These are phyloP conservation scores for Myxozyma neglecta DNA, from an alignment of 805 yeast species.

Conservation along the genomic window DNA sequence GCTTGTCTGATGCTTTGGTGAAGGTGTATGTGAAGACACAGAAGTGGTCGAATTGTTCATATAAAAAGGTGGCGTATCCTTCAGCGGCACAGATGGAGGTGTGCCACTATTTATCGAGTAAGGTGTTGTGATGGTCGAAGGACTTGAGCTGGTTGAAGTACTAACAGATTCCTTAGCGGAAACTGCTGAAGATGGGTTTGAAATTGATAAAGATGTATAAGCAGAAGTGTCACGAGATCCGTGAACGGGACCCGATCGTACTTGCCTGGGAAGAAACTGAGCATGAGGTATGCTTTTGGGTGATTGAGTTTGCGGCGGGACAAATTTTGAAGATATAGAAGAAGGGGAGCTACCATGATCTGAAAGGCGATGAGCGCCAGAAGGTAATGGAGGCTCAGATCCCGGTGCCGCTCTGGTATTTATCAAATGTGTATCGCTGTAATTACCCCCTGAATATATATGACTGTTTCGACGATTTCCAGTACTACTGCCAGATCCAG, in stretches of 20 bases:
- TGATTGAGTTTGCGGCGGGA: background rate
- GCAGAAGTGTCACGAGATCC: background rate
- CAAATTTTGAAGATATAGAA: background rate
- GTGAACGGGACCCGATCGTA: slow-evolving; percentile 6
- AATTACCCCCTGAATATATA: slow-evolving; percentile 9
- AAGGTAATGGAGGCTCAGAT: background rate
- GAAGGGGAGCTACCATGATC: background rate
- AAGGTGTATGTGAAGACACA: background rate
- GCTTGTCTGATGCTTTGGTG: background rate
- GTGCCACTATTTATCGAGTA: background rate
- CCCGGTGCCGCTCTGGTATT: background rate
- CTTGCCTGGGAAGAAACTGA: slow-evolving; percentile 4
- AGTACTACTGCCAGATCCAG: background rate
- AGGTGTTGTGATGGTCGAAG: background rate
- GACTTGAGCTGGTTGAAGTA: background rate
- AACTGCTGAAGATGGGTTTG: background rate
- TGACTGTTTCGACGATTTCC: background rate
- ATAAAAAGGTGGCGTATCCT: background rate
- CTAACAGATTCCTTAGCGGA: background rate
- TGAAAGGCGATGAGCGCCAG: background rate
- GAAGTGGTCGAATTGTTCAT: background rate
- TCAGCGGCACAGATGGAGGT: background rate
- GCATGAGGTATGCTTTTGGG: slow-evolving; percentile 7
- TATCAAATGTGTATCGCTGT: slow-evolving; percentile 25
- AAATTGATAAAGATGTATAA: background rate